Percentiles rank a stretch among this genome's conserved stretches.
Evolutionary conservation across 164 flowering plant species (phyloP).

Genomic region (Liquidambar formosana): DNA sequence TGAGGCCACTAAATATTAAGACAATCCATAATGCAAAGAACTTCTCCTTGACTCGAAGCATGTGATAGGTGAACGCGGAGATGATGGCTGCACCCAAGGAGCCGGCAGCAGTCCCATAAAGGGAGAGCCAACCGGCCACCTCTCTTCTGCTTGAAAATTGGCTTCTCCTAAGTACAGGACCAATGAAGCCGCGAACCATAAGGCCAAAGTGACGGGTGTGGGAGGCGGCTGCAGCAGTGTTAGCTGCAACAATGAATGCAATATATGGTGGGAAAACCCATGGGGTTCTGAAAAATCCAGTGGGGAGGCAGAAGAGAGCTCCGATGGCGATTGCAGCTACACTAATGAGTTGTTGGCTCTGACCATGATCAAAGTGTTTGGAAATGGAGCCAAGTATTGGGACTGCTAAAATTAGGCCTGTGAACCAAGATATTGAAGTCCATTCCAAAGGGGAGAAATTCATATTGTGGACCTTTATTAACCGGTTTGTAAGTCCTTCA

Average conservation of each 20-base stretch:
- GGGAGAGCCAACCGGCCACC: constrained; percentile 52
- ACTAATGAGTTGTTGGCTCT: constrained; percentile 36
- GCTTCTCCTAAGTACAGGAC: constrained; percentile 12
- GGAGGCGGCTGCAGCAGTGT: constrained; percentile 33
- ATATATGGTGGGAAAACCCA: constrained; percentile 60
- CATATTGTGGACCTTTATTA: constrained; percentile 17
- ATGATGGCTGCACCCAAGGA: constrained; percentile 53
- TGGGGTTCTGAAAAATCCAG: constrained; percentile 45
- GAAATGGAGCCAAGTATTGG: constrained; percentile 43
- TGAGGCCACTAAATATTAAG: constrained; percentile 66
- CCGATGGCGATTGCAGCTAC: constrained; percentile 45
- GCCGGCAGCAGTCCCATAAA: constrained; percentile 54
- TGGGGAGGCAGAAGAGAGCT: constrained; percentile 57
- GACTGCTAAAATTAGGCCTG: constrained; percentile 42
- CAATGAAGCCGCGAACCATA: constrained; percentile 55
- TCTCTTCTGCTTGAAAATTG: constrained; percentile 34
- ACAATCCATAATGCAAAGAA: constrained; percentile 58
- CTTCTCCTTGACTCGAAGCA: constrained; percentile 40
- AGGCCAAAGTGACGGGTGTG: constrained; percentile 67
- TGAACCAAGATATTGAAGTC: constrained; percentile 61
- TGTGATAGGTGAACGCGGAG: constrained; percentile 56
- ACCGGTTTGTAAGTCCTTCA: constrained; percentile 26
- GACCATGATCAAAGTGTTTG: constrained; percentile 50
- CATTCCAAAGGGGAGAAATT: constrained; percentile 52
- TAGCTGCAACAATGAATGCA: constrained; percentile 36